Percentiles rank a stretch among this genome's conserved stretches.
Conservation (phyloP, 208 protist species). For the Crithidia fasciculata region DNA sequence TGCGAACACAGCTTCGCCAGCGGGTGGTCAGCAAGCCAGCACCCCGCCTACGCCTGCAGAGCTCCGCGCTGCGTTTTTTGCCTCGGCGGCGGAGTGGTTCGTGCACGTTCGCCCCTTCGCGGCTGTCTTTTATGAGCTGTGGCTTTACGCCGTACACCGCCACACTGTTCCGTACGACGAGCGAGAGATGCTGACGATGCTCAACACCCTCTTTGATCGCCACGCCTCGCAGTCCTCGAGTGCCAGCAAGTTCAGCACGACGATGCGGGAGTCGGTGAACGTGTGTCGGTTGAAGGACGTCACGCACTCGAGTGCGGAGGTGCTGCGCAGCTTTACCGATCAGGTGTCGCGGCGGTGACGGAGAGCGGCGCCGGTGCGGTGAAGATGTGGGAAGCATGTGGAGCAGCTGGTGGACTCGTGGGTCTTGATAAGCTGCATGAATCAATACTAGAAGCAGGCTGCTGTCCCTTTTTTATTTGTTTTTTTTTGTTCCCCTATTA, state of each 20-base stretch:
- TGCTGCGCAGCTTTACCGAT: constrained; percentile 40
- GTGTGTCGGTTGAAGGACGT: constrained; percentile 64
- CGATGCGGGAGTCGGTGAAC: constrained; percentile 59
- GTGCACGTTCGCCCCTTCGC: constrained; percentile 65
- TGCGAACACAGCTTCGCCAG: neutral
- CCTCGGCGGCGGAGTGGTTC: constrained; percentile 74
- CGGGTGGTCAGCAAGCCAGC: neutral
- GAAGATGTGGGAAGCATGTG: constrained; percentile 38
- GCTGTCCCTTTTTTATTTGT: neutral
- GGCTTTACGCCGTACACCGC: constrained; percentile 64
- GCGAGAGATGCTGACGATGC: constrained; percentile 32
- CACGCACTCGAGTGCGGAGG: constrained; percentile 47
- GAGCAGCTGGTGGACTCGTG: constrained; percentile 29
- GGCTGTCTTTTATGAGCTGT: constrained; percentile 61
- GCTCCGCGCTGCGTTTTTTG: constrained; percentile 54
- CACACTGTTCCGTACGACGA: constrained; percentile 39
- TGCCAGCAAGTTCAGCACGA: constrained; percentile 42
- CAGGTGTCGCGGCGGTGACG: constrained; percentile 37
- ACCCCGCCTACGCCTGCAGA: constrained; percentile 20
- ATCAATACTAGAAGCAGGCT: neutral
- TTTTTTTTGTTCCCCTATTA: neutral
- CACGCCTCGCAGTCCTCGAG: constrained; percentile 39
- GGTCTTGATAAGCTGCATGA: neutral
- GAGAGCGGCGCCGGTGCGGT: constrained; percentile 33
- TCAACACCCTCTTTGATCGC: constrained; percentile 64